Evolutionary conservation across 23 red algal genomes (phyloP).

Genomic region (Chondrus crispus): DNA sequence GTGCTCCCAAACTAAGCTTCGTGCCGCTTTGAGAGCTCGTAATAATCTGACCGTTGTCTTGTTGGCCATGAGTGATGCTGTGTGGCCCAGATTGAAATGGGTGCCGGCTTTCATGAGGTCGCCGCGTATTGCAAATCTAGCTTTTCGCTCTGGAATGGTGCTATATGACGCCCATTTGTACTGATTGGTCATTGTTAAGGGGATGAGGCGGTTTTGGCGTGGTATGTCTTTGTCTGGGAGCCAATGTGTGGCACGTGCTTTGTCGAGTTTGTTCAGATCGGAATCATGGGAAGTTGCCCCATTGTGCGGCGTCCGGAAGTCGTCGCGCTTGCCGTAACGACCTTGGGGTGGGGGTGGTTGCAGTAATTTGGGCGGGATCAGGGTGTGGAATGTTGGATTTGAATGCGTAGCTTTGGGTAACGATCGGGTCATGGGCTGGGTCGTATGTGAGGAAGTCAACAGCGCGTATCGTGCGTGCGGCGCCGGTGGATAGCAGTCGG

Average conservation of each 20-base stretch:
- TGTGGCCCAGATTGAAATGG: background rate
- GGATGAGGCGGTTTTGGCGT: background rate
- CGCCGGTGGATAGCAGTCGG: background rate
- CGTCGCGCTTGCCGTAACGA: background rate
- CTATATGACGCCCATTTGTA: background rate
- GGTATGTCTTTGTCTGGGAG: background rate
- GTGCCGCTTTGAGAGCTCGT: background rate
- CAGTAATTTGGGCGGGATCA: background rate
- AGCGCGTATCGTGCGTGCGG: background rate
- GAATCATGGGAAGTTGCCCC: background rate
- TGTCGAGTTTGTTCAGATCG: slow-evolving; percentile 4
- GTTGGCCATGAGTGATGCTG: background rate
- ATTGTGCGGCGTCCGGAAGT: background rate
- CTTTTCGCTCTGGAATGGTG: background rate
- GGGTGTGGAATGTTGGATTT: background rate
- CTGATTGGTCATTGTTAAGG: background rate
- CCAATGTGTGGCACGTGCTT: background rate
- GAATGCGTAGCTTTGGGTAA: background rate
- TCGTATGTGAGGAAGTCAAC: background rate
- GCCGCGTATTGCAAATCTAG: background rate
- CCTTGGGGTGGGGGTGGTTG: no score
- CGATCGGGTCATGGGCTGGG: background rate
- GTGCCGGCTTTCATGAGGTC: background rate
- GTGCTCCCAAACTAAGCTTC: background rate
- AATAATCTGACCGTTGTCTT: background rate